Base-by-base conservation (phyloP, 2,329 filamentous ascomycete species). In the Penicillium sp. region DNA sequence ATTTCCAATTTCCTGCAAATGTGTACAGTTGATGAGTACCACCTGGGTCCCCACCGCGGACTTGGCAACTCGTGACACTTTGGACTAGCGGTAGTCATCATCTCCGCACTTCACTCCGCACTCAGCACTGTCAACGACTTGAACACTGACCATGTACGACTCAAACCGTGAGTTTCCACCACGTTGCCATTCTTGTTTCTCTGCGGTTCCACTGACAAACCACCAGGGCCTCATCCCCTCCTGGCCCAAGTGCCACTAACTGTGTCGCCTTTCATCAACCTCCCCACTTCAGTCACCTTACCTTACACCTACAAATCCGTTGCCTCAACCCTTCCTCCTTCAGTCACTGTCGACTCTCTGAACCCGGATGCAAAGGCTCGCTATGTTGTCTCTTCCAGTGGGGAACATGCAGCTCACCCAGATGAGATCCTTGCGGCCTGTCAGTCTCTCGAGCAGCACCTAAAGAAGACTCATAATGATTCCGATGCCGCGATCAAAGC, bases 271-370 rank as follows among this genome's bases (percentile, higher is more conserved):
- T 97, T 97, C 78, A 86, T 97, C 66, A 89, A 88, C 56, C 87
- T 99, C 28, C 94, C 94, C 10, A 88, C 90, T 26, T 89, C 93
- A 23, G 90, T 92, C 18, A 96, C 92, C 0, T 85, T 99, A 7
- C 93, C 94, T 21, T 97, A 97, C 79, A 96, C 91, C 64, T 97
- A 97, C 83, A 93, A 92, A 71, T 83, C 87, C 10, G 88, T 97
- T 69, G 91, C 93, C 0, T 93, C 91, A 1, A 89, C 91, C 2
- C 84, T 97, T 0, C 93, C 94, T 0, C 86, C 86, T 1, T 89
- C 90, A 1, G 81, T 85, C 29, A 83, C 86, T 7, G 81, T 82
- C 54, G 77, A 83, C 54, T 72, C 74, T 39, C 73, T 66, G 54
- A 71, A 78, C 61, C 65, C 72, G 16, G 70, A 76, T 48, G 65